A percentile compares a stretch with the other conserved stretches of the same genome.
Conservation (phyloP, 2,329 filamentous ascomycete genomes). For the Neocucurbitaria cava region DNA sequence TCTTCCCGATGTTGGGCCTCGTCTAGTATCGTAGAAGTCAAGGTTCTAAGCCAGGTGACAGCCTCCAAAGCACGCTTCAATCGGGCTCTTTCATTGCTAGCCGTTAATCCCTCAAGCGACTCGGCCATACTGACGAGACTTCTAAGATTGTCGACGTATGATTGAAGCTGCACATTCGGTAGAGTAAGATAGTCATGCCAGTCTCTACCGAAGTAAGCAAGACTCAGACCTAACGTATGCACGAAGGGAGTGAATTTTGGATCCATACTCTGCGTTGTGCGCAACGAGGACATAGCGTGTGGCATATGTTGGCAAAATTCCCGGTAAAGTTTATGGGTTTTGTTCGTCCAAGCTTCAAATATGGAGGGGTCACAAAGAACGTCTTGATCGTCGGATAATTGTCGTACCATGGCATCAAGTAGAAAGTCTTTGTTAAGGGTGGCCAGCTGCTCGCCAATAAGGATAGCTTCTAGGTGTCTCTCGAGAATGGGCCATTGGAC, state of each 20-base stretch:
- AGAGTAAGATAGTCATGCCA: slow-evolving; percentile 39
- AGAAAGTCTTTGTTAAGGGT: slow-evolving; percentile 27
- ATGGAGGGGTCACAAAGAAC: slow-evolving; percentile 26
- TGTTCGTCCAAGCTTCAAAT: slow-evolving; percentile 31
- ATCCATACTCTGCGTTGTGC: slow-evolving; percentile 26
- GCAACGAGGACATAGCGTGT: slow-evolving; percentile 32
- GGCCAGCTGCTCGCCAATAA: slow-evolving; percentile 26
- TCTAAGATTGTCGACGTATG: slow-evolving; percentile 24
- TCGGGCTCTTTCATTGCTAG: slow-evolving; percentile 10
- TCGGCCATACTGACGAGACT: slow-evolving; percentile 16
- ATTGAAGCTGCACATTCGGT: slow-evolving; percentile 31
- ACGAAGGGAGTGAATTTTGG: slow-evolving; percentile 34
- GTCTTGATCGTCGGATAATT: slow-evolving; percentile 15
- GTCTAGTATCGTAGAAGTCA: slow-evolving; percentile 16
- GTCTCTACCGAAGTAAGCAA: slow-evolving; percentile 30
- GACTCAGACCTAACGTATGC: slow-evolving; percentile 33
- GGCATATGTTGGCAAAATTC: slow-evolving; percentile 35
- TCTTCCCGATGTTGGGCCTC: slow-evolving; percentile 29
- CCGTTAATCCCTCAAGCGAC: neutral
- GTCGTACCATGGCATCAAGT: slow-evolving; percentile 23
- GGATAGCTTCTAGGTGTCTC: slow-evolving; percentile 30
- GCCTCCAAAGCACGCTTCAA: slow-evolving; percentile 22
- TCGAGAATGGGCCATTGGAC: slow-evolving; percentile 37
- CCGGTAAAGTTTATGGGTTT: slow-evolving; percentile 26
- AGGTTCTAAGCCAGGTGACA: slow-evolving; percentile 18